These are phyloP conservation scores for Pichia kudriavzevii DNA, from an alignment of 1,139 yeast species.

Conservation along the genomic window DNA sequence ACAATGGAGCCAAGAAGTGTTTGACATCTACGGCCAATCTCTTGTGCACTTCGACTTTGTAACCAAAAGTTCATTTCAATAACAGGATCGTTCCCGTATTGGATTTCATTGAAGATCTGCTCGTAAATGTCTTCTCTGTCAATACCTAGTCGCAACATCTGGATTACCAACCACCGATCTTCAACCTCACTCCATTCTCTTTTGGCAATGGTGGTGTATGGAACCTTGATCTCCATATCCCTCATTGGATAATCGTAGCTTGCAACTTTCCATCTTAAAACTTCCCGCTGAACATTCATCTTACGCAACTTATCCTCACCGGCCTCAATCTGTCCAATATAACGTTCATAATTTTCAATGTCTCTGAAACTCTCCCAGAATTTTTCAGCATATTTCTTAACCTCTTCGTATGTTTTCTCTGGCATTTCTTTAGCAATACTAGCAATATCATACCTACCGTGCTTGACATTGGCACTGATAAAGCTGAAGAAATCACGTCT, in stretches of 20 bases:
- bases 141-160: constrained; percentile 57
- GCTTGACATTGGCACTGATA: constrained; percentile 51
- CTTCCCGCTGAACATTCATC: constrained; percentile 54
- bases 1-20: constrained; percentile 59
- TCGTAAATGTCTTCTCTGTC: constrained; percentile 63
- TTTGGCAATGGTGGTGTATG: constrained; percentile 29
- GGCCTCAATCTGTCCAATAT: constrained; percentile 57
- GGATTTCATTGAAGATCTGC: constrained; percentile 50
- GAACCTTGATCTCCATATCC: constrained; percentile 50
- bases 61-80: constrained; percentile 49
- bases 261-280: constrained; percentile 55
- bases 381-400: constrained; percentile 53
- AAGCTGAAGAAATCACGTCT: constrained; percentile 67
- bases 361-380: constrained; percentile 62
- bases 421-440: constrained; percentile 59
- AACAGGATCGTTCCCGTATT: constrained; percentile 53
- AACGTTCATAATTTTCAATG: constrained; percentile 68
- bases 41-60: constrained; percentile 58
- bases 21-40: constrained; percentile 59
- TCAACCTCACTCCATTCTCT: constrained; percentile 61
- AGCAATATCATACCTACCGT: constrained; percentile 59
- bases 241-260: constrained; percentile 54
- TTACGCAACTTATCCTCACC: constrained; percentile 64
- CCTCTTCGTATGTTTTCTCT: constrained; percentile 61
- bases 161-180: constrained; percentile 61